These are phyloP conservation scores for Cladosporium oxysporum DNA, from an alignment of 2,329 filamentous ascomycete genomes.

Conservation along the genomic window DNA sequence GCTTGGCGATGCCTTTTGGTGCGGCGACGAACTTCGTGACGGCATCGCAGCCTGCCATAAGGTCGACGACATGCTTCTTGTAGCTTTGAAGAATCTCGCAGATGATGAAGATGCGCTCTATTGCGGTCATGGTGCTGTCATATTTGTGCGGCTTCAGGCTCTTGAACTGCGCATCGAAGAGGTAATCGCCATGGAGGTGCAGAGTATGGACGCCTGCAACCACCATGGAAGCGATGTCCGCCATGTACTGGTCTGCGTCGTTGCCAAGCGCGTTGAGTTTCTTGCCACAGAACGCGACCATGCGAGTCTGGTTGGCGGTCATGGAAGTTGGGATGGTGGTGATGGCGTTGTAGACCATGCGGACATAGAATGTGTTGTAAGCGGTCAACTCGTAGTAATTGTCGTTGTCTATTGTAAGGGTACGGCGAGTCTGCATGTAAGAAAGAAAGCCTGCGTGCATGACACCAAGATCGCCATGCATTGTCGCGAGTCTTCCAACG, in stretches of 20 bases:
- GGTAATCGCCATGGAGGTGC: background rate
- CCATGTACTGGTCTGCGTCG: background rate
- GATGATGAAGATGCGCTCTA: background rate
- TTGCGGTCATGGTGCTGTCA: background rate
- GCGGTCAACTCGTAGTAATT: background rate
- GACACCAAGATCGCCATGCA: background rate
- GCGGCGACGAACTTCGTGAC: slow-evolving; percentile 2
- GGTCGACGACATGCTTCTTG: slow-evolving; percentile 2
- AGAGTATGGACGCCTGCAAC: background rate
- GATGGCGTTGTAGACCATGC: background rate
- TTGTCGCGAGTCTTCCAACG: background rate
- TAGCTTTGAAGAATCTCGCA: background rate
- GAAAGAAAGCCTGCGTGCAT: background rate
- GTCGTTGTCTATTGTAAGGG: background rate
- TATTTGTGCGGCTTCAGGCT: background rate
- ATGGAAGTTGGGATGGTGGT: background rate
- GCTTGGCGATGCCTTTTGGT: background rate
- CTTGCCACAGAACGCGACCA: background rate
- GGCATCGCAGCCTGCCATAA: background rate
- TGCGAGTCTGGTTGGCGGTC: background rate
- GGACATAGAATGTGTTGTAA: background rate
- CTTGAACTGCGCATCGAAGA: background rate
- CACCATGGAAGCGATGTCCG: slow-evolving; percentile 1
- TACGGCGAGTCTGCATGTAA: background rate
- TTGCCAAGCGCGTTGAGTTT: background rate